phyloP scores from a whole-genome alignment of 1,284 basidiomycete species.

The Sporisorium scitamineum region DNA sequence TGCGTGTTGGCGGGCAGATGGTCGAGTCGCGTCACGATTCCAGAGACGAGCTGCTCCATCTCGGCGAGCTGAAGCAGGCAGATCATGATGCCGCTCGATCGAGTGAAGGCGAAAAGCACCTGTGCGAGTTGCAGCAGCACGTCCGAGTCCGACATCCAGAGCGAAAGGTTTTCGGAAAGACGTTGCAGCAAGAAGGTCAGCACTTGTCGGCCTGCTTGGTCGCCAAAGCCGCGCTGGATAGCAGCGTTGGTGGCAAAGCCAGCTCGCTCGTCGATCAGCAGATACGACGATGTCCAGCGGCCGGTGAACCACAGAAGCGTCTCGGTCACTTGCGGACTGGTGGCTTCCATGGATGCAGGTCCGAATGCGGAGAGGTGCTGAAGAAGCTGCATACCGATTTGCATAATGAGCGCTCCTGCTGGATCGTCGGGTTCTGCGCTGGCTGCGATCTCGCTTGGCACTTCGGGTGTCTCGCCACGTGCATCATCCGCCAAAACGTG shows the following conservation, averaged over 20 bases:
- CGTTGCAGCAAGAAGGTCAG: slow-evolving; percentile 57
- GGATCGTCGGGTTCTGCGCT: slow-evolving; percentile 33
- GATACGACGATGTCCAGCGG: slow-evolving; percentile 63
- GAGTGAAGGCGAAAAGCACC: slow-evolving; percentile 52
- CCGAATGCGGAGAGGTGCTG: slow-evolving; percentile 44
- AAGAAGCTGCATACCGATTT: slow-evolving; percentile 52
- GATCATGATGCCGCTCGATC: slow-evolving; percentile 57
- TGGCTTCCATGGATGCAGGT: slow-evolving; percentile 33
- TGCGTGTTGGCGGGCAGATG: slow-evolving; percentile 59
- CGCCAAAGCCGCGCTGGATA: slow-evolving; percentile 45
- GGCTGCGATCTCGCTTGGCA: slow-evolving; percentile 46
- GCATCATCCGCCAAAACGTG: slow-evolving; percentile 59
- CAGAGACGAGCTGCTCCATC: slow-evolving; percentile 53
- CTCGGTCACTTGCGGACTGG: slow-evolving; percentile 61
- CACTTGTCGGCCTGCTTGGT: slow-evolving; percentile 50
- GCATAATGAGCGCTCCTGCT: slow-evolving; percentile 45
- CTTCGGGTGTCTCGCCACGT: slow-evolving; percentile 51
- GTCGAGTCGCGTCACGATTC: slow-evolving; percentile 50
- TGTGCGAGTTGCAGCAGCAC: slow-evolving; percentile 59
- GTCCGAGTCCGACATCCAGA: slow-evolving; percentile 62
- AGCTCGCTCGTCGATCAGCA: slow-evolving; percentile 37
- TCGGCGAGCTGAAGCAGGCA: slow-evolving; percentile 51
- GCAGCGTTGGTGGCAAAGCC: slow-evolving; percentile 39
- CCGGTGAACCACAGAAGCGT: slow-evolving; percentile 61
- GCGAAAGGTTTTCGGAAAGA: slow-evolving; percentile 53